A percentile compares a stretch with the other conserved stretches of the same genome.
Conservation (phyloP, 345 rosid genomes). For the Aegle marmelos region DNA sequence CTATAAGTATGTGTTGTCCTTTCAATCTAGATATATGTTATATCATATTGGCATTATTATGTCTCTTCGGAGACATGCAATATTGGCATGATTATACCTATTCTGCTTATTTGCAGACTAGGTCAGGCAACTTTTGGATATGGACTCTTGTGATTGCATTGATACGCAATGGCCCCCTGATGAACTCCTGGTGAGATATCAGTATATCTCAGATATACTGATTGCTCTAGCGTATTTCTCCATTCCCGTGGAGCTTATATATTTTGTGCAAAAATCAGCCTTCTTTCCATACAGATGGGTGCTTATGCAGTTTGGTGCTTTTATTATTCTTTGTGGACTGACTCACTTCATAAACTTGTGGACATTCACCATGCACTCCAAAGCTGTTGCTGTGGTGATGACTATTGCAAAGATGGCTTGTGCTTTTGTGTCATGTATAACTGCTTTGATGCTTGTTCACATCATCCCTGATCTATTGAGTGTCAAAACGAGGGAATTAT, state of each 20-base stretch:
- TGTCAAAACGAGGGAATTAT: slow-evolving; percentile 75
- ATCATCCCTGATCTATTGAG: slow-evolving; percentile 86
- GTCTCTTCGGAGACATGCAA: no score
- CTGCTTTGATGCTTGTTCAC: slow-evolving; percentile 88
- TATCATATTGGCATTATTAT: not conserved
- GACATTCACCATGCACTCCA: slow-evolving; percentile 79
- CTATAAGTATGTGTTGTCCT: not conserved
- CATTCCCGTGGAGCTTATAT: slow-evolving; percentile 82
- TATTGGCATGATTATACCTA: not conserved
- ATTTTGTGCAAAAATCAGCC: slow-evolving; percentile 82
- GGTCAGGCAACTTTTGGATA: slow-evolving; percentile 15
- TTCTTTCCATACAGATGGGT: slow-evolving; percentile 97
- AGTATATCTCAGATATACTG: slow-evolving; percentile 83
- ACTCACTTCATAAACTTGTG: slow-evolving; percentile 90
- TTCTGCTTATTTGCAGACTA: slow-evolving; percentile 24
- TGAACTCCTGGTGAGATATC: slow-evolving; percentile 78
- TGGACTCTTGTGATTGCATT: slow-evolving; percentile 87
- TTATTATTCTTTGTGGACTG: slow-evolving; percentile 91
- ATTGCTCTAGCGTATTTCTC: slow-evolving; percentile 95
- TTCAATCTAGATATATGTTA: no score
- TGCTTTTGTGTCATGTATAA: slow-evolving; percentile 83
- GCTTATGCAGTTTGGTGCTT: slow-evolving; percentile 94
- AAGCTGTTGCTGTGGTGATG: slow-evolving; percentile 81
- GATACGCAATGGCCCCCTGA: slow-evolving; percentile 74
- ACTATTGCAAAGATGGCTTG: slow-evolving; percentile 75